Conservation (phyloP, 2,329 filamentous ascomycete genomes). For the Pseudogymnoascus sp. region DNA sequence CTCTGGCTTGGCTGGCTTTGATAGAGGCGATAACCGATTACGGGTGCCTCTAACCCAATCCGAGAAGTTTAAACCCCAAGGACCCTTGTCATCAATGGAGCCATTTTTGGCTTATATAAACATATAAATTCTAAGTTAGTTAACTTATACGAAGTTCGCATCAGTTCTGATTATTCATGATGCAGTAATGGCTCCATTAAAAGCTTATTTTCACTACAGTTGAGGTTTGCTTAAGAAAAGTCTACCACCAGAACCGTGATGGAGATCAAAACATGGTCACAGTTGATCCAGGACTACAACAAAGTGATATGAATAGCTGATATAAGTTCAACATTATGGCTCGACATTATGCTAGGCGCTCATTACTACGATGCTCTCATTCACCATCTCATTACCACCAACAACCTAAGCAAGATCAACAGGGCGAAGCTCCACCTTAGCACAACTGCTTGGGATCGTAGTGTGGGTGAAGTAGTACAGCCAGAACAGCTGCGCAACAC, state of each 20-base stretch:
- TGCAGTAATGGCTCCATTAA: neutral
- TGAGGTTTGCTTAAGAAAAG: neutral
- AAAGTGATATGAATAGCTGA: neutral
- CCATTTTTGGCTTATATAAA: neutral
- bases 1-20: constrained; percentile 2
- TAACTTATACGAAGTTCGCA: neutral
- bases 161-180: neutral
- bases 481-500: constrained; percentile 20
- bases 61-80: neutral
- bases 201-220: neutral
- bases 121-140: neutral
- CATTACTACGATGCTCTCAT: neutral
- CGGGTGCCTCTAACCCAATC: constrained; percentile 5
- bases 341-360: neutral
- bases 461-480: constrained; percentile 8
- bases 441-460: constrained; percentile 16
- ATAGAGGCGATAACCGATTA: constrained; percentile 7
- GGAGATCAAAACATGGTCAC: neutral
- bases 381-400: neutral
- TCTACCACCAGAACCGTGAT: neutral
- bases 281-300: neutral
- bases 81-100: neutral
- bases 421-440: constrained; percentile 13
- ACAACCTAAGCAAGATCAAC: constrained; percentile 2
- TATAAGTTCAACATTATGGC: neutral